Conservation (phyloP, 352 stramenopile species). For the Phytopythium sindhum region DNA sequence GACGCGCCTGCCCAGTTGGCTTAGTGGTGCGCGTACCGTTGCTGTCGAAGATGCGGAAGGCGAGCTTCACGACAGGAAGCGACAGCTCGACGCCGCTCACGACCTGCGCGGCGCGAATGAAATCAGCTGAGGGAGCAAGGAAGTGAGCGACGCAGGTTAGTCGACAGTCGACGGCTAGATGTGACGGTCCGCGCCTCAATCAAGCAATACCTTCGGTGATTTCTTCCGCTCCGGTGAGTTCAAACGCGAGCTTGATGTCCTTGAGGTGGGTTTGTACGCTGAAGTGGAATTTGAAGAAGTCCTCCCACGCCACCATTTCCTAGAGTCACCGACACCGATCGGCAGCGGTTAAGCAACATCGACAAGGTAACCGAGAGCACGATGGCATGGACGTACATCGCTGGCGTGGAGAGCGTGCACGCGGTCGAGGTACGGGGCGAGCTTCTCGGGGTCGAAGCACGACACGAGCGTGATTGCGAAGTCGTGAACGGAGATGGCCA, state of each 20-base stretch:
- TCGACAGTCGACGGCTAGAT: background rate
- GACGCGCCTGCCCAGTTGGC: background rate
- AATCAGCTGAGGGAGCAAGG: conserved; percentile 30
- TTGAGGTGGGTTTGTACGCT: conserved; percentile 64
- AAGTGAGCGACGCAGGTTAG: background rate
- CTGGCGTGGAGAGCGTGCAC: conserved; percentile 57
- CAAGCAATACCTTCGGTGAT: conserved; percentile 52
- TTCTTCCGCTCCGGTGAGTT: conserved; percentile 55
- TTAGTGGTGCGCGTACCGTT: conserved; percentile 31
- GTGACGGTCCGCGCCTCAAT: background rate
- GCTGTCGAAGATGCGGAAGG: conserved; percentile 72
- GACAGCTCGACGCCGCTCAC: conserved; percentile 66
- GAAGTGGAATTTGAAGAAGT: conserved; percentile 76
- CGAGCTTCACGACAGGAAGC: conserved; percentile 65
- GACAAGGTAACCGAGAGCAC: background rate
- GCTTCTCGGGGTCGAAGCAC: conserved; percentile 64
- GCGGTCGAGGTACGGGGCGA: conserved; percentile 53
- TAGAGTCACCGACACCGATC: conserved; percentile 6
- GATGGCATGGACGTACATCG: conserved; percentile 26
- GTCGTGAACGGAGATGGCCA: conserved; percentile 68
- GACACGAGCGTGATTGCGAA: conserved; percentile 76
- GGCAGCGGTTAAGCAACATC: background rate
- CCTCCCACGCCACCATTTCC: conserved; percentile 62
- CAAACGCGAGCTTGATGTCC: conserved; percentile 73
- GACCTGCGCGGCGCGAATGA: conserved; percentile 60